Conservation (phyloP, 2,329 filamentous ascomycete species). For the Dactylellina parvicollis region DNA sequence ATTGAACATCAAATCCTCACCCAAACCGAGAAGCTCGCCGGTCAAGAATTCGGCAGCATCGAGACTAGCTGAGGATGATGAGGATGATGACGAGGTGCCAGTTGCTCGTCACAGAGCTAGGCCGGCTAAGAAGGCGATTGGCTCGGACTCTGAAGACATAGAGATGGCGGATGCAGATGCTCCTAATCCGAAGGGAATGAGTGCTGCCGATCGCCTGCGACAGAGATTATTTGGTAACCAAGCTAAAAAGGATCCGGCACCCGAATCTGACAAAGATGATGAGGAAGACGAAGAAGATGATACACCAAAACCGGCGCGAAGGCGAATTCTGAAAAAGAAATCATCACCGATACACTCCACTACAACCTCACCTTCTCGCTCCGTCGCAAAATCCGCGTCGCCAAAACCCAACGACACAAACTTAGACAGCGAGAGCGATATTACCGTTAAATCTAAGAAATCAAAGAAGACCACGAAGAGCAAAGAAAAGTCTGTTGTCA, state of each 20-base stretch:
- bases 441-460: constrained; percentile 27
- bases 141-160: constrained; percentile 18
- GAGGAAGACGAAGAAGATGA: constrained; percentile 63
- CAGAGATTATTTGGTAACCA: constrained; percentile 10
- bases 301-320: constrained; percentile 63
- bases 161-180: constrained; percentile 14
- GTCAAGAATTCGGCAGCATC: constrained; percentile 3
- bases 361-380: constrained; percentile 56
- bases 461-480: constrained; percentile 58
- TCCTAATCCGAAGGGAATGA: constrained; percentile 11
- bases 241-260: background rate
- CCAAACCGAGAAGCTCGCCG: constrained; percentile 6
- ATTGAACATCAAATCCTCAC: constrained; percentile 5
- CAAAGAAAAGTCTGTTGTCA: constrained; percentile 58
- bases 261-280: constrained; percentile 55
- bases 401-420: constrained; percentile 57
- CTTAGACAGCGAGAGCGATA: constrained; percentile 32
- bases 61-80: constrained; percentile 4
- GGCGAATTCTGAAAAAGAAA: constrained; percentile 59
- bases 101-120: constrained; percentile 25
- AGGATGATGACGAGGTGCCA: constrained; percentile 45
- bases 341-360: constrained; percentile 39
- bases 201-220: constrained; percentile 33
- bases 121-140: constrained; percentile 19
- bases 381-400: constrained; percentile 60